A percentile compares a stretch with the other conserved stretches of the same genome.
Conservation (phyloP, 305 asterid species). For the Stenogyne calaminthoides region DNA sequence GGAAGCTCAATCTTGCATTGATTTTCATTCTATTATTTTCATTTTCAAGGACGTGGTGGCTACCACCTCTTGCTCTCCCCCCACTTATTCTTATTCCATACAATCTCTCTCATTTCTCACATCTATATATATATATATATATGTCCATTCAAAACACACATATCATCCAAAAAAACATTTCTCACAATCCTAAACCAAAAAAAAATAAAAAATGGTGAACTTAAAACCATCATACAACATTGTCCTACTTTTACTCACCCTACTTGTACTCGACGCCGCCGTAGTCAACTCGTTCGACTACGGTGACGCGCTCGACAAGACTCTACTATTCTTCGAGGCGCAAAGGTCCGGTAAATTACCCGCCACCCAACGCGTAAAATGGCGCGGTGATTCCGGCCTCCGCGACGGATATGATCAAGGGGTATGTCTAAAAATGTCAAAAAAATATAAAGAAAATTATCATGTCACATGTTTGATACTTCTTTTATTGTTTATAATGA, state of each 20-base stretch:
- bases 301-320: conserved; percentile 48
- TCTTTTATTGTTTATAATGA: neutral
- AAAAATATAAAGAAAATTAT: neutral
- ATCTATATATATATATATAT: conserved; percentile 8
- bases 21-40: conserved; percentile 29
- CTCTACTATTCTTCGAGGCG: conserved; percentile 72
- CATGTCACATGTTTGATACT: conserved; percentile 11
- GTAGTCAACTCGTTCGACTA: conserved; percentile 52
- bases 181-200: no score
- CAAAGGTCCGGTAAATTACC: conserved; percentile 86
- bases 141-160: conserved; percentile 27
- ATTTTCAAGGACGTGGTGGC: conserved; percentile 66
- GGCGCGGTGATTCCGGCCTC: conserved; percentile 83
- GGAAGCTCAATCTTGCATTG: conserved; percentile 53
- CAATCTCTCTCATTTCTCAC: conserved; percentile 13
- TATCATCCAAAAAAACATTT: conserved; percentile 3
- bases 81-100: conserved; percentile 17
- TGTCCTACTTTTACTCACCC: conserved; percentile 44
- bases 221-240: conserved; percentile 22
- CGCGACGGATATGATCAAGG: conserved; percentile 74
- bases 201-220: conserved; percentile 38
- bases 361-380: conserved; percentile 52
- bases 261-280: conserved; percentile 41
- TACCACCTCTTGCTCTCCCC: conserved; percentile 44
- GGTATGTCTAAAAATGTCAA: conserved; percentile 26